These are phyloP conservation scores for Penicillium coprophilum DNA, from an alignment of 495 filamentous ascomycete species.

Conservation along the genomic window DNA sequence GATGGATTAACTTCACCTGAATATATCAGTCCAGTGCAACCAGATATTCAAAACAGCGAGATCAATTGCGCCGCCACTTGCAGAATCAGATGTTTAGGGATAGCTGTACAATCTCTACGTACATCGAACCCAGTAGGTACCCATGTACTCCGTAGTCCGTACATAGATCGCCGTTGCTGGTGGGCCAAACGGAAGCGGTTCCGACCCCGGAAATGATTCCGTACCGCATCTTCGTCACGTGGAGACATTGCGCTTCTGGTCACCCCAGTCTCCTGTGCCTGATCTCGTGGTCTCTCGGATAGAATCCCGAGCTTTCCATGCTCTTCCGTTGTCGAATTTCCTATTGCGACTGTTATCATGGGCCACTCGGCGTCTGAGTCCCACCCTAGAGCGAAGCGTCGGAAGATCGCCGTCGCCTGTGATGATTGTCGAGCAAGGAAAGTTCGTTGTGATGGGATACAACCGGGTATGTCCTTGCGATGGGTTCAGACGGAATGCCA, in stretches of 20 bases:
- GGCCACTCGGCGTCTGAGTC: not conserved
- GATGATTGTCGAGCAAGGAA: slow-evolving; percentile 41
- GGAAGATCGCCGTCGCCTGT: slow-evolving; percentile 40
- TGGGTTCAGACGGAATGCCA: slow-evolving; percentile 14
- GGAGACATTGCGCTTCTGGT: not conserved
- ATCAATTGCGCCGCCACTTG: not conserved
- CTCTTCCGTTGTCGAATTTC: not conserved
- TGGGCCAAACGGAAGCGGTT: too few species aligned
- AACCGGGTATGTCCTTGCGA: slow-evolving; percentile 32
- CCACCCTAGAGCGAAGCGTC: slow-evolving; percentile 25
- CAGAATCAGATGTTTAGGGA: not conserved
- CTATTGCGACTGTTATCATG: not conserved
- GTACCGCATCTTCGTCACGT: not conserved
- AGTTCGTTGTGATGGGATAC: slow-evolving; percentile 40
- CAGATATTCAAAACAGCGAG: not conserved
- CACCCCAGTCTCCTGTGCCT: not conserved
- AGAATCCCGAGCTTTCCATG: slow-evolving; percentile 6
- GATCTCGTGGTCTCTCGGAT: not conserved
- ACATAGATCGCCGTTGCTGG: too few species aligned
- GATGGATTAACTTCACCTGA: slow-evolving; percentile 20
- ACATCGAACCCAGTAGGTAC: too few species aligned
- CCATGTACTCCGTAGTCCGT: too few species aligned
- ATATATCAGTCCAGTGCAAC: not conserved
- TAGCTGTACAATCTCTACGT: not conserved
- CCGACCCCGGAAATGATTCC: too few species aligned